Evolutionary conservation across 805 yeast species (phyloP), one percentile per base, ranked within the genome.

Genomic region (Starmerella sirachaensis): DNA sequence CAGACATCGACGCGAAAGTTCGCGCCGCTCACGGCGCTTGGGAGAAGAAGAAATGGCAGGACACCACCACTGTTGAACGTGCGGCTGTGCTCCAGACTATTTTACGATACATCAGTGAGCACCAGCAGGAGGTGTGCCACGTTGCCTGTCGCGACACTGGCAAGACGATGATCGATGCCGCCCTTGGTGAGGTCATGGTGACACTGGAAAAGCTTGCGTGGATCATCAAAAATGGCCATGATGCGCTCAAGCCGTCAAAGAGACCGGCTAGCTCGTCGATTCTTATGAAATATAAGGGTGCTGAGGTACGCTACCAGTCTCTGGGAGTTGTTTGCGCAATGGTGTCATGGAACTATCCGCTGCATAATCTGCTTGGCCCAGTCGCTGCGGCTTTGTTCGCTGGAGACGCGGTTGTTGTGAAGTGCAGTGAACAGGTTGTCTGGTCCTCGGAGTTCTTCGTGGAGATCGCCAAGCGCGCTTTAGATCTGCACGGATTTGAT

Each of bases 111-210:
- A 72, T 91, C 38, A 57, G 80, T 36, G 76, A 75, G 33, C 76
- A 91, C 57, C 99, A 91, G 58, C 86, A 78, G 39, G 73, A 76
- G 35, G 72, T 91, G 33, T 94, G 94, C 3, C 68, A 93, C 32
- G 79, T 91, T 7, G 96, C 97, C 0, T 91, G 97, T 57, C 68
- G 98, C 48, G 98, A 91, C 54, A 79, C 94, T 14, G 99, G 98
- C 21, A 91, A 91, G 57, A 86, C 97, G 1, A 78, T 81, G 77
- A 64, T 91, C 29, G 97, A 91, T 62, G 97, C 97, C 3, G 77
- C 91, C 32, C 49, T 60, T 17, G 96, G 96, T 35, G 95, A 88
- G 60, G 83, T 91, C 33, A 70, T 91, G 73, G 97, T 86, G 12
- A 88, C 98, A 0, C 65, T 88, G 42, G 98, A 91, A 56, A 91